phyloP scores from a whole-genome alignment of 73 alveolate species.

The Vitrella brassicaformis region DNA sequence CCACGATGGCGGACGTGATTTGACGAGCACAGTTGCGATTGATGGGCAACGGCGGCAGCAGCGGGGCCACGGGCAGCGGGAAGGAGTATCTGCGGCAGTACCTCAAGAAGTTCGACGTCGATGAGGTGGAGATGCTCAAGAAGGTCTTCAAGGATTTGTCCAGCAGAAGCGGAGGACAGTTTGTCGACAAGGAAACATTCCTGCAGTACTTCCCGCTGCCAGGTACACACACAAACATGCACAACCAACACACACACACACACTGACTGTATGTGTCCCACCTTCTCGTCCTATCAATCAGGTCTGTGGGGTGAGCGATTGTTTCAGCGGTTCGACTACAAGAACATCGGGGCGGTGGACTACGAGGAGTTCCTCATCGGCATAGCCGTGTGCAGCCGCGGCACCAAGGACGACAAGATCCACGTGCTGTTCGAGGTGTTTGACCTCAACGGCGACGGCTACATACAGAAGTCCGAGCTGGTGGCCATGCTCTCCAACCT shows the following conservation, averaged over 20 bases:
- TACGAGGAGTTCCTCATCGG: not conserved
- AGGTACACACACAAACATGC: no score
- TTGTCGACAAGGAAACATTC: not conserved
- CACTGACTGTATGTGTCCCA: no score
- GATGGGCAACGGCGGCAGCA: no score
- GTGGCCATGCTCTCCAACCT: not conserved
- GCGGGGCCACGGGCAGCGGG: no score
- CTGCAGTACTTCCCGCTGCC: not conserved
- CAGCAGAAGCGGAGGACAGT: not conserved
- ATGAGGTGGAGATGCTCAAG: not conserved
- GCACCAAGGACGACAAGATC: conserved; percentile 1
- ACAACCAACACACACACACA: no score
- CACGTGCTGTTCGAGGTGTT: not conserved
- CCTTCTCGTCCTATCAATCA: no score
- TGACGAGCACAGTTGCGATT: no score
- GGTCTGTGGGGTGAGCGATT: not conserved
- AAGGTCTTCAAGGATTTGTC: not conserved
- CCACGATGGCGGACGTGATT: no score
- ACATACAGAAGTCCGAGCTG: not conserved
- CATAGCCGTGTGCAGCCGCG: not conserved
- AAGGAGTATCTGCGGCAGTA: no score
- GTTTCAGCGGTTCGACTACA: not conserved
- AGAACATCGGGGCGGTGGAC: not conserved
- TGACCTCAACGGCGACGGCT: not conserved
- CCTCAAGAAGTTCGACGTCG: no score